Conservation (phyloP, 1,139 yeast genomes). For the Suhomyces wounanorum region DNA sequence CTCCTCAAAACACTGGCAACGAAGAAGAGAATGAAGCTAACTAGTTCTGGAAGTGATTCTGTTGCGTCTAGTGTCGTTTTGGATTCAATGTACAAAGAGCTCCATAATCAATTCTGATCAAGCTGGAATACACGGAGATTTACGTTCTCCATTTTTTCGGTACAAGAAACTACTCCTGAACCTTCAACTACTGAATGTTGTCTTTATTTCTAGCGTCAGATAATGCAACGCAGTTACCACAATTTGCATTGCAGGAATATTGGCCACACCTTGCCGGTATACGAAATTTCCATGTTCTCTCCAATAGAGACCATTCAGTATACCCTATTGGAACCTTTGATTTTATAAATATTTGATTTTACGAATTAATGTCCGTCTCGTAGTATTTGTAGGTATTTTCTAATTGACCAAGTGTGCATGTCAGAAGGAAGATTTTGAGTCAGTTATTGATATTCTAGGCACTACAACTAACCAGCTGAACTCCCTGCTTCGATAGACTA, state of each 20-base stretch:
- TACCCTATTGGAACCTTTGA: background rate
- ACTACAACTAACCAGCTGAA: no score
- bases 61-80: background rate
- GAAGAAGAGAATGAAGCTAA: constrained; percentile 25
- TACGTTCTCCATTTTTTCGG: background rate
- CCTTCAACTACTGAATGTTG: background rate
- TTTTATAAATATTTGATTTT: background rate
- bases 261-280: background rate
- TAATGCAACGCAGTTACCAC: background rate
- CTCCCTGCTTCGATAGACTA: no score
- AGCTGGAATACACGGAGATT: background rate
- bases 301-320: background rate
- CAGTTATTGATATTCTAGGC: no score
- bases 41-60: background rate
- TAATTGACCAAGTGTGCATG: no score
- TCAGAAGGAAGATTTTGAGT: no score
- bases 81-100: background rate
- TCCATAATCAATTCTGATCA: background rate
- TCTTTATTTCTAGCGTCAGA: background rate
- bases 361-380: background rate
- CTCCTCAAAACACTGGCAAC: constrained; percentile 23
- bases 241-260: background rate
- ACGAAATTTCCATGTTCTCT: background rate
- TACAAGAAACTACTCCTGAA: background rate
- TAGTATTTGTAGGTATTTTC: background rate